These are phyloP conservation scores for Hippophae tibetana DNA, from an alignment of 306 rosid genomes.

Conservation along the genomic window DNA sequence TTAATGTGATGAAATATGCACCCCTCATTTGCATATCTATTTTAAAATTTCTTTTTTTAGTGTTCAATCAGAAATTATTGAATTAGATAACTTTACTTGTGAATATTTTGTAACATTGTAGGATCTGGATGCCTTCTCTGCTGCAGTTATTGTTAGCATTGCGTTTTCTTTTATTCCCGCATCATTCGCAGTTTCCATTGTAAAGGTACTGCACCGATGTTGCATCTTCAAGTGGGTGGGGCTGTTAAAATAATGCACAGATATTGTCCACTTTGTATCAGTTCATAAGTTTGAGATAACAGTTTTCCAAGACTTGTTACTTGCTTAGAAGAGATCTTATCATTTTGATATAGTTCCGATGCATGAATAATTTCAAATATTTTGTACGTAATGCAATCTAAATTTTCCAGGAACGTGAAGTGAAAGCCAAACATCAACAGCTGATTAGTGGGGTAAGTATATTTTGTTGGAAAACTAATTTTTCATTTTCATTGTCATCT, in stretches of 20 bases:
- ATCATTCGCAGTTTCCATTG: slow-evolving; percentile 86
- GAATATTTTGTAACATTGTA: slow-evolving; percentile 26
- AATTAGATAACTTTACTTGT: neutral
- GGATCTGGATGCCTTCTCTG: slow-evolving; percentile 98
- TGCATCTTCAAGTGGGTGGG: neutral
- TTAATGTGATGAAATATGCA: too few relatives aligned
- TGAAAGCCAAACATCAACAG: slow-evolving; percentile 92
- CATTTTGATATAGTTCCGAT: neutral
- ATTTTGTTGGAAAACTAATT: slow-evolving; percentile 7
- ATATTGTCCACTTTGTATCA: too few relatives aligned
- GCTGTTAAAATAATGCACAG: too few relatives aligned
- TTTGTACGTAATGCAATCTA: neutral
- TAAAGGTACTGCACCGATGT: slow-evolving; percentile 49
- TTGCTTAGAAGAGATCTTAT: too few relatives aligned
- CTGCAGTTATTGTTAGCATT: slow-evolving; percentile 73
- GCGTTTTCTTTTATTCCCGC: slow-evolving; percentile 96
- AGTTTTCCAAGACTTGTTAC: too few relatives aligned
- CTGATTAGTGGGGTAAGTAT: slow-evolving; percentile 83
- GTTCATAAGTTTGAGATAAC: too few relatives aligned
- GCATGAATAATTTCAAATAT: neutral
- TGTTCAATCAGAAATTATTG: slow-evolving; percentile 1
- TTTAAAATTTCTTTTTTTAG: neutral
- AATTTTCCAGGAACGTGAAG: slow-evolving; percentile 89
- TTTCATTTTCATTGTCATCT: slow-evolving; percentile 6
- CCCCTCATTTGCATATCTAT: too few relatives aligned